These are phyloP conservation scores for Hibiscus trionum DNA, from an alignment of 345 rosid genomes.

Conservation along the genomic window DNA sequence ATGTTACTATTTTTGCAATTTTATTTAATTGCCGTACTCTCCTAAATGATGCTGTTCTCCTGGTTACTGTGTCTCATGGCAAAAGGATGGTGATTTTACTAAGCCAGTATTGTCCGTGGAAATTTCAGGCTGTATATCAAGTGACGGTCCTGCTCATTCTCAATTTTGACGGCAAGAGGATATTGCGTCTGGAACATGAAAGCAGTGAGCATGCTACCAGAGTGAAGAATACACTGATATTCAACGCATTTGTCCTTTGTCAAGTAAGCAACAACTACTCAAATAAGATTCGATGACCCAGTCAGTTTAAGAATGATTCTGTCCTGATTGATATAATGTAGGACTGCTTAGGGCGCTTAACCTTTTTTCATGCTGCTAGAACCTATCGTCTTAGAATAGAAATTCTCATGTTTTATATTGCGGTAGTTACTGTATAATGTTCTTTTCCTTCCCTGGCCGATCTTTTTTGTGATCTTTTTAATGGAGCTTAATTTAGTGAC, in stretches of 20 bases:
- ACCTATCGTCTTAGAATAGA: neutral
- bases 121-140: slow-evolving; percentile 74
- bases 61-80: neutral
- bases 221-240: slow-evolving; percentile 81
- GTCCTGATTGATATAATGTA: neutral
- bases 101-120: neutral
- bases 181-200: slow-evolving; percentile 40
- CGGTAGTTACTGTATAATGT: neutral
- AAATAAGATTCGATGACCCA: neutral
- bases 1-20: neutral
- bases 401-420: neutral
- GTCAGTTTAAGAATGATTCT: neutral
- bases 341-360: neutral
- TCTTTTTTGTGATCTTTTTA: neutral
- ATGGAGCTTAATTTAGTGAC: neutral
- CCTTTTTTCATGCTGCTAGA: neutral
- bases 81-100: neutral
- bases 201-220: slow-evolving; percentile 29
- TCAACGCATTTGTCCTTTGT: slow-evolving; percentile 85
- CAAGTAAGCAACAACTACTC: slow-evolving; percentile 50
- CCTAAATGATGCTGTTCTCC: neutral
- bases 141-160: slow-evolving; percentile 66
- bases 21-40: neutral
- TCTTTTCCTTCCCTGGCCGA: neutral
- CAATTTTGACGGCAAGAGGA: slow-evolving; percentile 56